Base-by-base conservation (phyloP, 2,329 filamentous ascomycete species). In the Colletotrichum gigasporum region DNA sequence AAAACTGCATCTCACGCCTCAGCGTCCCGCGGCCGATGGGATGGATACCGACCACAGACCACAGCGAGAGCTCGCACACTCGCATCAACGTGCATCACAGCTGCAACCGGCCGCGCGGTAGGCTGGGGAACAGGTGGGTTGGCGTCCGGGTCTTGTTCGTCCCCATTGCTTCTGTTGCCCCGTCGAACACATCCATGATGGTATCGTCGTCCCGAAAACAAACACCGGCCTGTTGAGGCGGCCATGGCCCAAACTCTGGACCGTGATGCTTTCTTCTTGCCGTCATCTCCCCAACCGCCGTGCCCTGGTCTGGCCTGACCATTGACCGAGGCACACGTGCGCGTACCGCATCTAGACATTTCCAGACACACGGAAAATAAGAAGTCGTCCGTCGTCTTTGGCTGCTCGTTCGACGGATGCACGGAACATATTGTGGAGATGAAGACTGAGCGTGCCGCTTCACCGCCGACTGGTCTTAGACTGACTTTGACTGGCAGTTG, bases 371-470 rank as follows among this genome's bases (percentile, higher is more conserved):
- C 35, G 32, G 20, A 28, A 45, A 59, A 53, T 41, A 35, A 37
- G 41, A 53, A 60, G 35, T 28, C 30, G 22, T 37, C 30, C 30
- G 24, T 37, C 41, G 53, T 30, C 47, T 63, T 47, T 45, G n/a
- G 54, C 20, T 35, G 30, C 53, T 57, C n/a, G 34, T 51, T 22
- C 42, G 24, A 50, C 45, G 42, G 42, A 48, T 34, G 41, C 61
- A 54, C 61, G 28, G 56, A 54, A 48, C 56, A 30, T 47, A 50
- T 54, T 64, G 61, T 61, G 61, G 55, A 64, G 56, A 64, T 64
- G 61, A 64, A 54, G 22, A 64, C 61, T 64, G 41, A 61, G 55
- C 61, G 41, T 54, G 39, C 56, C 47, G 61, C 55, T 61, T 64
- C 61, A 64, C 61, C 61, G 56, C 61, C 48, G 35, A 32, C 41